Conservation (phyloP, 2,329 filamentous ascomycete genomes). For the Fusarium equiseti region DNA sequence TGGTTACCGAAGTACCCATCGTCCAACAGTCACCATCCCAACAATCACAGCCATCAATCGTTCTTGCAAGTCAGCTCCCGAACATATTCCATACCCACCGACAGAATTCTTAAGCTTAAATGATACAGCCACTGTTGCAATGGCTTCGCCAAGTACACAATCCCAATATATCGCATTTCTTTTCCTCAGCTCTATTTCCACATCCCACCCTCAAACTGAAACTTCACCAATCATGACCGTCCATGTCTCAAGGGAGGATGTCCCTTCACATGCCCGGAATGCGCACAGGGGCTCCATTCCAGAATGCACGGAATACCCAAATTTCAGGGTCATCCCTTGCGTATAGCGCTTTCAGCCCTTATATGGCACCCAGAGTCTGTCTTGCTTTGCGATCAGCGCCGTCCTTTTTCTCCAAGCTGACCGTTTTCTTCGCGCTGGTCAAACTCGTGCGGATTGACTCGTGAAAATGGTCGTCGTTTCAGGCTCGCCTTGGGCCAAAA, state of each 20-base stretch:
- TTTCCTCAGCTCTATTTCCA: constrained; percentile 8
- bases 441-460: background rate
- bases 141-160: background rate
- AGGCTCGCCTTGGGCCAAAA: constrained; percentile 34
- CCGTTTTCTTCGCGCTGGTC: background rate
- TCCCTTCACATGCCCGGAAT: constrained; percentile 26
- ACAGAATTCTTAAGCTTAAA: too few relatives aligned
- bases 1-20: background rate
- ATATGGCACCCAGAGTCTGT: constrained; percentile 18
- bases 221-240: constrained; percentile 21
- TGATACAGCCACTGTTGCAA: background rate
- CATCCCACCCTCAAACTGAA: background rate
- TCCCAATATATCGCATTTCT: constrained; percentile 31
- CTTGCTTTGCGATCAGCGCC: constrained; percentile 10
- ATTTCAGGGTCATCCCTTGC: constrained; percentile 31
- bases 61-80: background rate
- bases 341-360: constrained; percentile 9
- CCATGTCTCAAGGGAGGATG: constrained; percentile 22
- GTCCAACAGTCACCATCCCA: too few relatives aligned
- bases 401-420: background rate
- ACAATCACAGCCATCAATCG: background rate
- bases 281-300: constrained; percentile 37
- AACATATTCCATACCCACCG: background rate
- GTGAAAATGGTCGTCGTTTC: constrained; percentile 31
- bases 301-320: background rate